These are phyloP conservation scores for Populus ilicifolia DNA, from an alignment of 345 rosid genomes.

Conservation along the genomic window DNA sequence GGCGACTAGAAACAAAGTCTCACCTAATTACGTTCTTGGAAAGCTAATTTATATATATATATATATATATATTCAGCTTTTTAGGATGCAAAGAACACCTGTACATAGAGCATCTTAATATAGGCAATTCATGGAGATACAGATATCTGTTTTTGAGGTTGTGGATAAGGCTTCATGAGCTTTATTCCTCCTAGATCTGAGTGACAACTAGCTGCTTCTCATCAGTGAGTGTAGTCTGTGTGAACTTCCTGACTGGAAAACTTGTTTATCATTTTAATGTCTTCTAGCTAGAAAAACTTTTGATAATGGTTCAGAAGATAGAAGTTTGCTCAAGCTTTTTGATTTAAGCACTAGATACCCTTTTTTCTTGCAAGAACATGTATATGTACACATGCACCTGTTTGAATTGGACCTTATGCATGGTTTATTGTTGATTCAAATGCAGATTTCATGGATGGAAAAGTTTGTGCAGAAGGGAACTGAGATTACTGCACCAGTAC, in stretches of 20 bases:
- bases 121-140: background rate
- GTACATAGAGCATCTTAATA: background rate
- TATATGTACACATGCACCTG: background rate
- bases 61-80: background rate
- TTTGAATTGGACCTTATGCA: background rate
- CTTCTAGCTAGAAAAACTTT: background rate
- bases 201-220: constrained; percentile 1
- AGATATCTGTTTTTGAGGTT: background rate
- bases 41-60: background rate
- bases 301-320: background rate
- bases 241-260: background rate
- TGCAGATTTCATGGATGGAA: constrained; percentile 99
- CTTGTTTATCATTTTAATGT: background rate
- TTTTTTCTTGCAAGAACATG: constrained; percentile 3
- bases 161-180: background rate
- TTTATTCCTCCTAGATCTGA: constrained; percentile 5
- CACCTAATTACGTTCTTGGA: background rate
- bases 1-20: background rate
- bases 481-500: constrained; percentile 97
- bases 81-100: background rate
- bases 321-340: background rate
- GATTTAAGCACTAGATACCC: background rate
- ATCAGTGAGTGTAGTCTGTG: background rate
- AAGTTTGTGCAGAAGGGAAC: constrained; percentile 90
- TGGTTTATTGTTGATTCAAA: constrained; percentile 12